Evolutionary conservation across 2,329 filamentous ascomycete genomes (phyloP), one percentile per base, ranked within the genome.

Genomic region (Coleophoma cylindrospora): DNA sequence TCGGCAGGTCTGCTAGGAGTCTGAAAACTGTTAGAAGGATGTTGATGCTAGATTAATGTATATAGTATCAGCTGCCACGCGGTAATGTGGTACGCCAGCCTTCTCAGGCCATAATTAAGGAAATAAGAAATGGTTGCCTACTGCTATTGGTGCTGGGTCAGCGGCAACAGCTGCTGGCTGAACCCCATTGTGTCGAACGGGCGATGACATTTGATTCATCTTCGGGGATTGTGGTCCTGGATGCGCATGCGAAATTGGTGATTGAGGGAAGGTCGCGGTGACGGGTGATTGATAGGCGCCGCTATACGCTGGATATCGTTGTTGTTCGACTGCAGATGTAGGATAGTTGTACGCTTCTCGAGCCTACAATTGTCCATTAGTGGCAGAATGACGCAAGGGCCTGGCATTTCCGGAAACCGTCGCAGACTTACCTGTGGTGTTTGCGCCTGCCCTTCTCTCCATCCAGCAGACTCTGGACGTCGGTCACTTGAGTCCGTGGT

Each of bases 1-100:
- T 95, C 88, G 51, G 86, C 85, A 38, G 85, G 77, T 66, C 91
- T 84, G 58, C 81, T 83, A 1, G 87, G 81, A 45, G 86, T 87
- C 80, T 91, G 66, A 34, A 57, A 27, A 27, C n/a, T 27, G n/a
- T 43, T 43, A 44, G 41, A 13, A 44, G 14, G 12, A n/a, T 14
- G n/a, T 13, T 21, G 11, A 44, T 44, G 11, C 4, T 33, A 44
- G 17, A 11, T 44, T 22, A 33, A 2, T 44, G 21, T 12, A 21
- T 19, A 27, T n/a, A 33, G 21, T 6, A 41, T 44, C 14, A n/a
- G 21, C 13, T 22, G 41, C 27, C 13, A 33, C n/a, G 21, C 15
- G 27, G 32, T 11, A 44, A 11, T 27, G 41, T 17, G 17, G 9
- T 27, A 27, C 27, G 27, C 6, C 27, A 27, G 27, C 27, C 9